Percentiles rank a stretch among this genome's conserved stretches.
Evolutionary conservation across 306 rosid species (phyloP).

Genomic region (Begonia peltatifolia): DNA sequence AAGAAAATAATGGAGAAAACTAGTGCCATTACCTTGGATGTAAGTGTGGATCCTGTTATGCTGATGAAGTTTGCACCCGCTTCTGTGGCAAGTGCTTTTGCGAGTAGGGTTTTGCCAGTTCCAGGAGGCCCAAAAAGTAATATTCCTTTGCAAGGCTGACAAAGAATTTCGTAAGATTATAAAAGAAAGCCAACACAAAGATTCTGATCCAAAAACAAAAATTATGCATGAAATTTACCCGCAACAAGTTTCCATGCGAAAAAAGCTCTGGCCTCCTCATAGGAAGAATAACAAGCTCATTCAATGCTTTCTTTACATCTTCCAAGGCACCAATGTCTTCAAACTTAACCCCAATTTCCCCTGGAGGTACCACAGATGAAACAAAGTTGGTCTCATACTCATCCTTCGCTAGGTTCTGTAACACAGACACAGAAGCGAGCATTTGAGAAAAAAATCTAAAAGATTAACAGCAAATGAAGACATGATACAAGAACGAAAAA

Average conservation of each 20-base stretch:
- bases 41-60: constrained; percentile 89
- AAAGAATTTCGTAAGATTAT: constrained; percentile 2
- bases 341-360: constrained; percentile 94
- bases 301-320: constrained; percentile 76
- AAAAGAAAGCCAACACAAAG: no score
- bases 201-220: no score
- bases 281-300: constrained; percentile 94
- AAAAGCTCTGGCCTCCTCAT: constrained; percentile 94
- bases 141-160: constrained; percentile 95
- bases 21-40: constrained; percentile 56
- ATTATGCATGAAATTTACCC: constrained; percentile 31
- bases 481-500: constrained; percentile 6
- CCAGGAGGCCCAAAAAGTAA: constrained; percentile 99
- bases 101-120: constrained; percentile 96
- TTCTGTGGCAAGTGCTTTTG: constrained; percentile 97
- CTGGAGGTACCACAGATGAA: constrained; percentile 86
- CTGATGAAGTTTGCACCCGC: constrained; percentile 97
- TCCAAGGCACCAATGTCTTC: constrained; percentile 96
- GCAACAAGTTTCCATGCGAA: constrained; percentile 81
- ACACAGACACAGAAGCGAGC: not conserved
- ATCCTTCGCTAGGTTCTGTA: constrained; percentile 85
- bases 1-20: not conserved
- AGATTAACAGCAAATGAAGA: constrained; percentile 2
- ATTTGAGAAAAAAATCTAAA: not conserved
- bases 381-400: constrained; percentile 87